Evolutionary conservation across 345 rosid genomes (phyloP).

Genomic region (Lepidium africanum): DNA sequence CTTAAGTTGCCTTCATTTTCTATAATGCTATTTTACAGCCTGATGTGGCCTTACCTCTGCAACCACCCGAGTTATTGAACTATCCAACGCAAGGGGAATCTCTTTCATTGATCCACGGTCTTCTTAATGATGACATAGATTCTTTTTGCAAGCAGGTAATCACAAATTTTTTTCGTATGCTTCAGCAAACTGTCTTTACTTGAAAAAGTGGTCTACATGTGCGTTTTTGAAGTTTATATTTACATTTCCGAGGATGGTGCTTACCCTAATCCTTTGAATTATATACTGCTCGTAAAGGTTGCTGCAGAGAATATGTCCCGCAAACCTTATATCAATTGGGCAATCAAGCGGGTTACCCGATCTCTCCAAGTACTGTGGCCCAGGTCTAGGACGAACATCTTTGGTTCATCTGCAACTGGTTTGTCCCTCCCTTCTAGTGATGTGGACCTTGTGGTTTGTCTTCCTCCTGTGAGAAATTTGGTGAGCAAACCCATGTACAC

Average conservation of each 20-base stretch:
- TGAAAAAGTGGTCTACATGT: conserved; percentile 5
- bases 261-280: conserved; percentile 13
- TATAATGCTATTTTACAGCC: conserved; percentile 57
- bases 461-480: conserved; percentile 98
- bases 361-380: conserved; percentile 99
- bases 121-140: conserved; percentile 80
- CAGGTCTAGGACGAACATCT: conserved; percentile 82
- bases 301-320: conserved; percentile 70
- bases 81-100: conserved; percentile 49
- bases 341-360: conserved; percentile 86
- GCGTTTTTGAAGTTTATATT: conserved; percentile 5
- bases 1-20: conserved; percentile 16
- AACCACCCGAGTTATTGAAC: conserved; percentile 59
- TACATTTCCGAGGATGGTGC: not conserved
- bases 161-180: conserved; percentile 1
- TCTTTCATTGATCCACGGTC: conserved; percentile 57
- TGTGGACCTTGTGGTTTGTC: conserved; percentile 97
- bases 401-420: conserved; percentile 95
- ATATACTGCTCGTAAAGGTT: conserved; percentile 45
- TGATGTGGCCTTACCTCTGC: conserved; percentile 79
- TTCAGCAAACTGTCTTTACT: conserved; percentile 6
- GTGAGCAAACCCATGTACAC: conserved; percentile 33
- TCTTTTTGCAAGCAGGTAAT: conserved; percentile 81
- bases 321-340: conserved; percentile 92
- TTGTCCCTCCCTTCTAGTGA: conserved; percentile 95